Evolutionary conservation across 169 alveolate species (phyloP).

Genomic region (Plasmodium berghei): DNA sequence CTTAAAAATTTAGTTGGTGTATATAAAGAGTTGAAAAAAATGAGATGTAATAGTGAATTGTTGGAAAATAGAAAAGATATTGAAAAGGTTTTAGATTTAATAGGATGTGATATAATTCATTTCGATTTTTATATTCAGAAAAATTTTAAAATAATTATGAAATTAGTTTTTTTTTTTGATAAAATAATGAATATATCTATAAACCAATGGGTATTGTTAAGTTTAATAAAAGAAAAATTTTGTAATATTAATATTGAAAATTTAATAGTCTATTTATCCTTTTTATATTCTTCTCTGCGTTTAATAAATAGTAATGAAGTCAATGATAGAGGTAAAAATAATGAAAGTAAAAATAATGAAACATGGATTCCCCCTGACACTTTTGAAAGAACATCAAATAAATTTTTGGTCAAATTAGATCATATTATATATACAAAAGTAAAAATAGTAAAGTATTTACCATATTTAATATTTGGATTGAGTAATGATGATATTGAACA

Average conservation of each 20-base stretch:
- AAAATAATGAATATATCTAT: constrained; percentile 77
- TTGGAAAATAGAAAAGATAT: constrained; percentile 5
- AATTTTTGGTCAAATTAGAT: constrained; percentile 85
- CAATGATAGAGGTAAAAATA: too few relatives aligned
- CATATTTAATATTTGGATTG: constrained; percentile 85
- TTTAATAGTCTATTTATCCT: constrained; percentile 80
- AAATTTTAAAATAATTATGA: constrained; percentile 76
- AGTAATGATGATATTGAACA: constrained; percentile 80
- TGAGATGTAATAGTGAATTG: background rate
- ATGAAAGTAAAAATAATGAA: background rate
- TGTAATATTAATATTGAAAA: constrained; percentile 84
- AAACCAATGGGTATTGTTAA: constrained; percentile 84
- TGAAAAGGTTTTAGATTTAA: constrained; percentile 60
- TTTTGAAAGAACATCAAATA: constrained; percentile 83
- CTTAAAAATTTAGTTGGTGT: constrained; percentile 61
- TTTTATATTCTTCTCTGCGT: constrained; percentile 81
- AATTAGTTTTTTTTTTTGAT: constrained; percentile 78
- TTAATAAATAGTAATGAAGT: background rate
- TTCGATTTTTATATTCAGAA: constrained; percentile 79
- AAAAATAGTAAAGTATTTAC: constrained; percentile 83
- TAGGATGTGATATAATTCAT: constrained; percentile 79
- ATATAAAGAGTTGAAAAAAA: constrained; percentile 67
- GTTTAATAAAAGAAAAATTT: constrained; percentile 82
- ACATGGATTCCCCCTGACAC: constrained; percentile 88
- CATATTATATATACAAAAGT: constrained; percentile 85